Conservation (phyloP, 306 rosid genomes). For the Hippophae rhamnoides region DNA sequence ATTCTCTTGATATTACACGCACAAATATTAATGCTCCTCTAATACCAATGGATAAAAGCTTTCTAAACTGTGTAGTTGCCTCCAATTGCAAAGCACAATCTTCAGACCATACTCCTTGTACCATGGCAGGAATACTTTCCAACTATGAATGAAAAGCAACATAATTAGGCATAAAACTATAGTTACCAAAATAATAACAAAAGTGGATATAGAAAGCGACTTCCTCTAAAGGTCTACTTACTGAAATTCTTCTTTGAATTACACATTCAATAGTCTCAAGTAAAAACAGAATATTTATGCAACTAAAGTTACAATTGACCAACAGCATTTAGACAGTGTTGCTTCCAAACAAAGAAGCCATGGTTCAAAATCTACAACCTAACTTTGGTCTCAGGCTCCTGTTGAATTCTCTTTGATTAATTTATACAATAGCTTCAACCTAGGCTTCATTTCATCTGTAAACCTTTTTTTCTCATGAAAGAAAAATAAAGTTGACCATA, state of each 20-base stretch:
- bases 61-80: conserved; percentile 1
- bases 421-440: too few relatives aligned
- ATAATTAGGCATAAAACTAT: background rate
- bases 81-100: background rate
- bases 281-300: too few relatives aligned
- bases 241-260: background rate
- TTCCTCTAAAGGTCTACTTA: background rate
- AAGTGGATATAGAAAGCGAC: conserved; percentile 3
- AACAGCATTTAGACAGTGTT: too few relatives aligned
- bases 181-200: background rate
- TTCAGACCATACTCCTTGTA: background rate
- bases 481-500: too few relatives aligned
- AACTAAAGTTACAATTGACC: too few relatives aligned
- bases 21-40: background rate
- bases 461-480: too few relatives aligned
- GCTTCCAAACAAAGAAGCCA: too few relatives aligned
- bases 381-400: too few relatives aligned
- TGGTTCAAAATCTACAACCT: too few relatives aligned
- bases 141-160: background rate
- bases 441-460: too few relatives aligned
- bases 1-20: background rate
- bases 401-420: too few relatives aligned
- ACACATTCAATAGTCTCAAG: background rate
- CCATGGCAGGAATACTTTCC: background rate
- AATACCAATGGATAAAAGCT: background rate